Percentiles rank a stretch among this genome's conserved stretches.
phyloP scores from a whole-genome alignment of 805 yeast species.

The Wickerhamiella dianesei region DNA sequence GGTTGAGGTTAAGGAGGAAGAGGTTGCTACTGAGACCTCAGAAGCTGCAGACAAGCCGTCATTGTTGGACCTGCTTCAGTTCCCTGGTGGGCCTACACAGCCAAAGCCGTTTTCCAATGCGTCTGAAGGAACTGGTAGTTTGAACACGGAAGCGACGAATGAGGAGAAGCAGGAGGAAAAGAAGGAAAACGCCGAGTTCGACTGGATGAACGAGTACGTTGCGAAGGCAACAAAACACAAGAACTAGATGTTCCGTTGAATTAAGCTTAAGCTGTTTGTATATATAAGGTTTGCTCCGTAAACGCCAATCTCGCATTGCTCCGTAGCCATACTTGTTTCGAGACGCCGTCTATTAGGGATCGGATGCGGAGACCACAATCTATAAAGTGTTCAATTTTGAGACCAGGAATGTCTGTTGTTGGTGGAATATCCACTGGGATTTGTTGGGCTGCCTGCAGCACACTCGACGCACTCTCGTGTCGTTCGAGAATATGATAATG shows the following conservation, averaged over 20 bases:
- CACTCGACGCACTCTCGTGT: neutral
- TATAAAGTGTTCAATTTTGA: neutral
- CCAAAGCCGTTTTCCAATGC: neutral
- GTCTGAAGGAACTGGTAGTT: neutral
- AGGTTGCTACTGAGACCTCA: neutral
- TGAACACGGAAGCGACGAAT: neutral
- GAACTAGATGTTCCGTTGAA: constrained; percentile 2
- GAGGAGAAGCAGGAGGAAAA: neutral
- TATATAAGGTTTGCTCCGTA: neutral
- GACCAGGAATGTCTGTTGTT: neutral
- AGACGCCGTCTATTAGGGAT: neutral
- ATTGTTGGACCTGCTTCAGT: constrained; percentile 14
- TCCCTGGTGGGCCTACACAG: constrained; percentile 8
- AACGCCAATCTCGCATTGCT: neutral
- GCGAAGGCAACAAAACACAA: constrained; percentile 2
- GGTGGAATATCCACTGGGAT: neutral
- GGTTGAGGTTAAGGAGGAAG: neutral
- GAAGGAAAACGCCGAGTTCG: constrained; percentile 8
- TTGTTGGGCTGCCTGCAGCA: neutral
- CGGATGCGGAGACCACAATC: neutral
- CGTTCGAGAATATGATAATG: neutral
- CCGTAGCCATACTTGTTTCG: neutral
- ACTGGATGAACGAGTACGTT: constrained; percentile 19
- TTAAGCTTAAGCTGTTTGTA: neutral
- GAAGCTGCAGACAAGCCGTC: constrained; percentile 5